Evolutionary conservation across 2,329 filamentous ascomycete genomes (phyloP).

Genomic region (Colletotrichum lini): DNA sequence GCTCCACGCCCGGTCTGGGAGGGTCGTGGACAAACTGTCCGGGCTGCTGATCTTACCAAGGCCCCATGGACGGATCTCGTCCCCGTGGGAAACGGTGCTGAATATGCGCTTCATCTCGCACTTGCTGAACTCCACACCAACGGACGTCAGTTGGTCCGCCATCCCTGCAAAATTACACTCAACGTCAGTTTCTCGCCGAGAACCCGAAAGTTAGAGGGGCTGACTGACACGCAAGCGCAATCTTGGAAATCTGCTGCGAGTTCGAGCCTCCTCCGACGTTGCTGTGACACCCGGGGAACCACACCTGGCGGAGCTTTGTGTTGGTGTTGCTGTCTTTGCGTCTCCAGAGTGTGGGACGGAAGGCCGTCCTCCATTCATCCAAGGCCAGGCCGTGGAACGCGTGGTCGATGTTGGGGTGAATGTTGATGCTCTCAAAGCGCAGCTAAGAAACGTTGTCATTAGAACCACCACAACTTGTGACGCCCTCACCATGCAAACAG

Average conservation of each 20-base stretch:
- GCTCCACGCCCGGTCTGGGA: constrained; percentile 33
- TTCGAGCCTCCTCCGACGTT: constrained; percentile 73
- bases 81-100: constrained; percentile 34
- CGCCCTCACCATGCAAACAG: rapidly evolving
- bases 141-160: constrained; percentile 45
- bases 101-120: constrained; percentile 44
- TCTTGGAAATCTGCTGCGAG: constrained; percentile 46
- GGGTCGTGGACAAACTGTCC: constrained; percentile 4
- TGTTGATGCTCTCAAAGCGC: constrained; percentile 41
- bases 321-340: constrained; percentile 37
- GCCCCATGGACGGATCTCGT: constrained; percentile 43
- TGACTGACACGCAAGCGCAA: constrained; percentile 43
- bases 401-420: constrained; percentile 59
- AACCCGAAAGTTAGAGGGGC: no score
- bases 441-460: constrained; percentile 13
- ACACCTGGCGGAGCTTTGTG: constrained; percentile 48
- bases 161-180: constrained; percentile 37
- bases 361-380: constrained; percentile 62
- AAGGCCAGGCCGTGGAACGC: constrained; percentile 70
- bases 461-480: rapidly evolving
- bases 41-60: constrained; percentile 40
- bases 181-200: not conserved
- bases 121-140: constrained; percentile 46
- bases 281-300: constrained; percentile 73
- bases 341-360: constrained; percentile 50